Percentiles rank a stretch among this genome's conserved stretches.
These are phyloP conservation scores for Triglochin maritima DNA, from an alignment of 106 monocot species.

Conservation along the genomic window DNA sequence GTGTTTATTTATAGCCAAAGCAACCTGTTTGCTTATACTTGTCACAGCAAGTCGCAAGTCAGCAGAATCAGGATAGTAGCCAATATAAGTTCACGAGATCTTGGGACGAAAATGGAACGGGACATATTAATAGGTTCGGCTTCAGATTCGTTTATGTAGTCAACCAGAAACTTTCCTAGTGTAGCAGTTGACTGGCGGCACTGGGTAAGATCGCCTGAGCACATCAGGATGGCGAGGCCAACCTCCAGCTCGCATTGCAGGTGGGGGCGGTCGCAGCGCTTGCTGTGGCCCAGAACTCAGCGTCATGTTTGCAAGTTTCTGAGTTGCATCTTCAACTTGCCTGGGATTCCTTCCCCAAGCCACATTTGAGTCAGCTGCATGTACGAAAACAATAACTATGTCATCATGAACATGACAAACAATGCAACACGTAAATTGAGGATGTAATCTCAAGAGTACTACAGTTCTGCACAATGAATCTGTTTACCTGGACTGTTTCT, in stretches of 20 bases:
- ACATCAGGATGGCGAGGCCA: conserved; percentile 32
- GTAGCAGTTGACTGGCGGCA: conserved; percentile 27
- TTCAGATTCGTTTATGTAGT: not conserved
- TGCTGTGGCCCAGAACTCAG: conserved; percentile 11
- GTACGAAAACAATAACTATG: not conserved
- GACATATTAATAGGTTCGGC: no score
- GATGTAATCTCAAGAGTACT: not conserved
- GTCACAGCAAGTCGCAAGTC: no score
- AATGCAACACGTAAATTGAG: no score
- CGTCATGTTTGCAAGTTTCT: conserved; percentile 34
- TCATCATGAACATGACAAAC: not conserved
- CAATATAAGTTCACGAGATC: no score
- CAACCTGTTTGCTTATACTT: no score
- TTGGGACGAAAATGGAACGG: no score
- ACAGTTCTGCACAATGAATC: not conserved
- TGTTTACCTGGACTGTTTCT: conserved; percentile 38
- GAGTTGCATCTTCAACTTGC: conserved; percentile 19
- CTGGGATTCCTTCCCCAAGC: conserved; percentile 13
- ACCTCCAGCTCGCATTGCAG: conserved; percentile 57
- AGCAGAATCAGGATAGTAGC: no score
- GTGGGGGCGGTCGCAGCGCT: conserved; percentile 13
- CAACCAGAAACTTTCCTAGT: conserved; percentile 32
- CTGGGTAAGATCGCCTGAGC: conserved; percentile 13
- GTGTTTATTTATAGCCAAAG: no score
- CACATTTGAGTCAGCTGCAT: not conserved